Conservation (phyloP, 176 grass and related monocot species). For the Tillandsia leiboldiana region DNA sequence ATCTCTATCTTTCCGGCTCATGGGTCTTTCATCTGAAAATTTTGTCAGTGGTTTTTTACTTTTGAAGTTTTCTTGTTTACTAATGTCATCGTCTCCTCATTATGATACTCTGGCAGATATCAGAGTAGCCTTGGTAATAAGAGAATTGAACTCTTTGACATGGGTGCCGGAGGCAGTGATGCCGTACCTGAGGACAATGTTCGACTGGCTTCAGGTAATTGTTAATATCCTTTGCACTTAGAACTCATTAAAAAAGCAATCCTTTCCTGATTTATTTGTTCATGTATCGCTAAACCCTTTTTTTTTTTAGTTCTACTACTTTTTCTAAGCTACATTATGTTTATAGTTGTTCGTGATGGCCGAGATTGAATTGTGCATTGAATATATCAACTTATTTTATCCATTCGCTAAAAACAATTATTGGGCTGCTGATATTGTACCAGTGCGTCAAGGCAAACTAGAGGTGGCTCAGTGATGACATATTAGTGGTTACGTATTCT, state of each 20-base stretch:
- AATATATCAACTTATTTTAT: no score
- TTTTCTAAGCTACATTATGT: no score
- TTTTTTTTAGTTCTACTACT: no score
- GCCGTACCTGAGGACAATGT: conserved; percentile 44
- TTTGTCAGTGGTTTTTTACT: neutral
- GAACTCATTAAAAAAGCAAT: neutral
- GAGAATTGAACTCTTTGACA: conserved; percentile 87
- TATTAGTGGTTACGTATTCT: no score
- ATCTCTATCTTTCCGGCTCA: neutral
- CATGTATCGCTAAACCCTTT: no score
- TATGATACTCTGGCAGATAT: conserved; percentile 40
- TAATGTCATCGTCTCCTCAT: neutral
- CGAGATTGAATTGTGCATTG: no score
- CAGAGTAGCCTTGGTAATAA: conserved; percentile 96
- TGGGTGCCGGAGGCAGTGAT: conserved; percentile 54
- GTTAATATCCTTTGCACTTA: neutral
- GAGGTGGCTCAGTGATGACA: no score
- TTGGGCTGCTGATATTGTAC: no score
- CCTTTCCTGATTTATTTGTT: no score
- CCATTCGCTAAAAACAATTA: no score
- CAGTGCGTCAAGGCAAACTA: no score
- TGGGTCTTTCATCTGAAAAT: neutral
- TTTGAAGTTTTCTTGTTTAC: neutral
- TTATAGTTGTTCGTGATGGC: no score
- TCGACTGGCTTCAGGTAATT: conserved; percentile 78